Evolutionary conservation across 805 yeast genomes (phyloP).

Genomic region (Candida boidinii): DNA sequence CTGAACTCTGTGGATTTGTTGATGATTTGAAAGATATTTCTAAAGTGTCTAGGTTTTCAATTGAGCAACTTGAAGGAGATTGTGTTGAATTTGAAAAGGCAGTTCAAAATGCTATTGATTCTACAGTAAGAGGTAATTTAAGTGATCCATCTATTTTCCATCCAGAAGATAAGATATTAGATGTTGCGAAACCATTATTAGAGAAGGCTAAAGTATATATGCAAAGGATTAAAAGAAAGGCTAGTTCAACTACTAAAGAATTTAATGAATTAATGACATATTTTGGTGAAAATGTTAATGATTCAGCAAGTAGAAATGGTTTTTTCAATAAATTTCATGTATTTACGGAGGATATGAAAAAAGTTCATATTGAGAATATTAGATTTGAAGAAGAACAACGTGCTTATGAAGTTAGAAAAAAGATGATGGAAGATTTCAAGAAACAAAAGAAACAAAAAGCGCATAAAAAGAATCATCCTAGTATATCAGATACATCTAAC

Average conservation of each 20-base stretch:
- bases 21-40: constrained; percentile 47
- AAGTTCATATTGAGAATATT: constrained; percentile 56
- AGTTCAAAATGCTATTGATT: constrained; percentile 41
- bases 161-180: constrained; percentile 54
- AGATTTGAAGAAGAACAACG: constrained; percentile 61
- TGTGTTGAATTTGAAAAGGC: constrained; percentile 44
- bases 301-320: constrained; percentile 43
- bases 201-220: constrained; percentile 27
- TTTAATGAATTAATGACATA: constrained; percentile 55
- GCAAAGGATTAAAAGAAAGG: constrained; percentile 36
- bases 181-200: constrained; percentile 36
- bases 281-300: constrained; percentile 61
- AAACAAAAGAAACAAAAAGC: constrained; percentile 9
- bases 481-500: neutral
- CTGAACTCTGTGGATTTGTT: constrained; percentile 52
- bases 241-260: constrained; percentile 39
- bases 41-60: constrained; percentile 50
- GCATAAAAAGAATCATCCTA: neutral
- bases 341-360: constrained; percentile 53
- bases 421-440: constrained; percentile 33
- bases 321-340: constrained; percentile 56
- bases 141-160: constrained; percentile 56
- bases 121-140: constrained; percentile 54
- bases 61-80: constrained; percentile 55
- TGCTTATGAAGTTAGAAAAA: constrained; percentile 56